phyloP scores from a whole-genome alignment of 192 early-diverging fungal species.

The Coemansia sp. region DNA sequence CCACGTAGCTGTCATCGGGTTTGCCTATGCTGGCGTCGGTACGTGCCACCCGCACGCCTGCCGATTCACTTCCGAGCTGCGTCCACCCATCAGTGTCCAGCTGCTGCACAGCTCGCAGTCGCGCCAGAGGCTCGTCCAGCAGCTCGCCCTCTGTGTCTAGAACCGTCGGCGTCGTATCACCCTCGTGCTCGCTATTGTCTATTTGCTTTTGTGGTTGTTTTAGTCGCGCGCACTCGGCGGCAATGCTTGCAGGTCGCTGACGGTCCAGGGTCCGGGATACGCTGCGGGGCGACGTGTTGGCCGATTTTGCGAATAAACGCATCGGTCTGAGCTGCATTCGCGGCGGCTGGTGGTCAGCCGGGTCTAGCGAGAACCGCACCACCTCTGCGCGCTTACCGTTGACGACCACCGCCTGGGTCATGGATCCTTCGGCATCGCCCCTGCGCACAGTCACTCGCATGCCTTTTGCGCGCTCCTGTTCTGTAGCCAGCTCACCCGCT shows the following conservation, averaged over 20 bases:
- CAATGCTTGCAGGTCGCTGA: too few relatives aligned
- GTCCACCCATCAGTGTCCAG: not conserved
- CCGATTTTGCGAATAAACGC: not conserved
- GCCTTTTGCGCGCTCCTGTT: slow-evolving; percentile 15
- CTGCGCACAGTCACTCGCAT: slow-evolving; percentile 32
- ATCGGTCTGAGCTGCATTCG: not conserved
- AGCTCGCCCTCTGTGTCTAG: not conserved
- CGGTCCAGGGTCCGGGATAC: too few relatives aligned
- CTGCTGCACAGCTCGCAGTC: not conserved
- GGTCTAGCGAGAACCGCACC: slow-evolving; percentile 32
- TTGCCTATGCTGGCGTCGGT: not conserved
- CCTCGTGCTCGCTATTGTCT: not conserved
- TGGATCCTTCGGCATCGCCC: not conserved
- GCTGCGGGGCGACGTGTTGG: too few relatives aligned
- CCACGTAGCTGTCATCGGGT: not conserved
- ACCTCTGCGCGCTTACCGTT: slow-evolving; percentile 25
- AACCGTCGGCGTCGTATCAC: not conserved
- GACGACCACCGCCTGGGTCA: slow-evolving; percentile 13
- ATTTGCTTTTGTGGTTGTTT: not conserved
- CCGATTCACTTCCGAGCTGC: not conserved
- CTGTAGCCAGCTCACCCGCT: not conserved
- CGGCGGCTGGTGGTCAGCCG: not conserved
- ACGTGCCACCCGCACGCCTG: not conserved
- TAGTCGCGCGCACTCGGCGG: too few relatives aligned
- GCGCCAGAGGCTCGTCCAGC: not conserved